Evolutionary conservation across 345 rosid genomes (phyloP).

Genomic region (Alliaria petiolata): DNA sequence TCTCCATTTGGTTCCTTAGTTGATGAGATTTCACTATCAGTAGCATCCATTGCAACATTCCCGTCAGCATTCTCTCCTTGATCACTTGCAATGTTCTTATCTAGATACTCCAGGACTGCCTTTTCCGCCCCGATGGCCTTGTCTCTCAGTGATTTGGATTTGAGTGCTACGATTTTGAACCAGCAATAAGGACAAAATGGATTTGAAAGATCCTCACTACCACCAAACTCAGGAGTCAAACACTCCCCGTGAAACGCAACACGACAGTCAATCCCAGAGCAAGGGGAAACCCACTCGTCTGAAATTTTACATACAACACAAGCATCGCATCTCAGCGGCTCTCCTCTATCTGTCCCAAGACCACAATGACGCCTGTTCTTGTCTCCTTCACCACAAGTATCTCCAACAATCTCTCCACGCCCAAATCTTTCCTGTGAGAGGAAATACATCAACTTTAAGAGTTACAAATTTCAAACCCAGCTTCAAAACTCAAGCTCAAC

Average conservation of each 20-base stretch:
- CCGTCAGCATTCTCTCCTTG: no score
- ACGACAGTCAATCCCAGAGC: conserved; percentile 9
- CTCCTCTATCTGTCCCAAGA: background rate
- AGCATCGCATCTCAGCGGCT: background rate
- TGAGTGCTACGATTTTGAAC: background rate
- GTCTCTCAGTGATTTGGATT: background rate
- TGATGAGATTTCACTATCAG: background rate
- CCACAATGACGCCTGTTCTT: conserved; percentile 16
- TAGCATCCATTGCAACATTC: background rate
- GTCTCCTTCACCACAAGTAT: background rate
- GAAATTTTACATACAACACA: conserved; percentile 17
- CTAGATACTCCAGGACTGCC: background rate
- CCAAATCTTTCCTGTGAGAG: background rate
- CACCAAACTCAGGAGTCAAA: conserved; percentile 13
- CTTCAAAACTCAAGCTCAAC: background rate
- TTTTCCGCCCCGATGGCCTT: background rate
- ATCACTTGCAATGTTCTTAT: background rate
- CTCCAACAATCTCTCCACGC: background rate
- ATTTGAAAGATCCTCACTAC: conserved; percentile 3
- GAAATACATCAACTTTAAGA: background rate
- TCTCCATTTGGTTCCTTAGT: conserved; percentile 11
- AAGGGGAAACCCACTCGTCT: background rate
- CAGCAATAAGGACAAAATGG: conserved; percentile 30
- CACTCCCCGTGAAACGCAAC: conserved; percentile 15
- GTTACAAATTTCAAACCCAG: background rate